Conservation (phyloP, 805 yeast genomes). For the Kluyveromyces starmeri region DNA sequence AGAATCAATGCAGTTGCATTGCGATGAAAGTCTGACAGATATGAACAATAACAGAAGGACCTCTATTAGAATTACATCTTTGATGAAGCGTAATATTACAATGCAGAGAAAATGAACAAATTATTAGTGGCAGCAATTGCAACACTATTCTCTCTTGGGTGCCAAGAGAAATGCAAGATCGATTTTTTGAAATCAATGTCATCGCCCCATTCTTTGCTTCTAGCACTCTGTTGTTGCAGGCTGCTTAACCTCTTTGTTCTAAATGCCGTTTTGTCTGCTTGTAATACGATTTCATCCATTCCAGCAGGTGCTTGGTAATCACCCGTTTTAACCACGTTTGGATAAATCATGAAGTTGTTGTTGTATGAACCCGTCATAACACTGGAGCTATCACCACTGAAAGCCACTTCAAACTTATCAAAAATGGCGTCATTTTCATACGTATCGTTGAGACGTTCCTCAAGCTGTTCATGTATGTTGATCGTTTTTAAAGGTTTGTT, state of each 20-base stretch:
- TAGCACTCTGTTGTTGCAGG: constrained; percentile 36
- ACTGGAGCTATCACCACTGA: constrained; percentile 84
- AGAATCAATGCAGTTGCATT: too few relatives aligned
- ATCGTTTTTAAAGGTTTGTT: constrained; percentile 89
- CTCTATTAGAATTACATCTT: too few relatives aligned
- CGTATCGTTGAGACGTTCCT: constrained; percentile 90
- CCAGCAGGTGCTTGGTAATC: constrained; percentile 12
- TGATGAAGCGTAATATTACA: constrained; percentile 29
- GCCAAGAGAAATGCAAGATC: constrained; percentile 95
- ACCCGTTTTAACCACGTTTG: constrained; percentile 51
- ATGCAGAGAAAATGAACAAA: constrained; percentile 72
- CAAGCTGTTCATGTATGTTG: constrained; percentile 88
- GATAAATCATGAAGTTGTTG: constrained; percentile 94
- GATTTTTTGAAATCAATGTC: constrained; percentile 92
- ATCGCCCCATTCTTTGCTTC: constrained; percentile 42
- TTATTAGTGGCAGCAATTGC: constrained; percentile 98
- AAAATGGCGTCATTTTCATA: constrained; percentile 98
- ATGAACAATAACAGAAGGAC: neutral
- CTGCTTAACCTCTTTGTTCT: constrained; percentile 40
- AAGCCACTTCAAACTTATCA: constrained; percentile 95
- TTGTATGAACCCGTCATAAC: constrained; percentile 97
- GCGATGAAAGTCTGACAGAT: too few relatives aligned
- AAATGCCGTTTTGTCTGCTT: constrained; percentile 97
- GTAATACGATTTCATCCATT: constrained; percentile 62
- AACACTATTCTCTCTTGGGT: constrained; percentile 90